These are phyloP conservation scores for Penicillium sp. DNA, from an alignment of 2,329 filamentous ascomycete species.

Conservation along the genomic window DNA sequence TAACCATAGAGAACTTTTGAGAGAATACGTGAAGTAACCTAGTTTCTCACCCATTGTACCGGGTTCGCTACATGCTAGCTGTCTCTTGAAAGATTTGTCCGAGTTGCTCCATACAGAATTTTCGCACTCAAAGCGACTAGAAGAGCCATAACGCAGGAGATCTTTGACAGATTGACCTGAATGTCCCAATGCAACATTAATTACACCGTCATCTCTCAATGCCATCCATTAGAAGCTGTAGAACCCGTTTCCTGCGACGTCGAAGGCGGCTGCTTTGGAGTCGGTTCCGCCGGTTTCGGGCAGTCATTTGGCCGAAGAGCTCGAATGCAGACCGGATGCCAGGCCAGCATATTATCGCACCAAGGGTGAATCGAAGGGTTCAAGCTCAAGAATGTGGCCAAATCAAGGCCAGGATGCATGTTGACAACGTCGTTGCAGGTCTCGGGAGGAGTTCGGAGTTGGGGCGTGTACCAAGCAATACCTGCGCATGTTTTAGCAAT, in stretches of 20 bases:
- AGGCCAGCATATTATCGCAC: not conserved
- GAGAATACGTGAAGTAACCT: not conserved
- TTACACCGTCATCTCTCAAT: not conserved
- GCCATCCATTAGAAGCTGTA: not conserved
- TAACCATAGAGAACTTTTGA: not conserved
- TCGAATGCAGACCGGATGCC: not conserved
- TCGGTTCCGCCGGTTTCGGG: not conserved
- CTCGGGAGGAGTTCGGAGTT: not conserved
- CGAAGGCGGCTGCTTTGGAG: not conserved
- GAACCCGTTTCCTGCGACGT: not conserved
- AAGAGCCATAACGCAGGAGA: not conserved
- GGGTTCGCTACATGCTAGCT: not conserved
- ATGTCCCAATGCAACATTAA: not conserved
- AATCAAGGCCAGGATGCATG: constrained; percentile 2
- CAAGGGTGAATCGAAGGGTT: not conserved
- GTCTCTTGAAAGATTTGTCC: not conserved
- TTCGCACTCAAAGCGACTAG: not conserved
- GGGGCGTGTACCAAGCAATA: not conserved
- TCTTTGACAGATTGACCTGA: not conserved
- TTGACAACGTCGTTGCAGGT: constrained; percentile 2
- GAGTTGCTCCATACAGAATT: not conserved
- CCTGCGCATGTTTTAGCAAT: not conserved
- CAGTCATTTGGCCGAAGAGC: not conserved
- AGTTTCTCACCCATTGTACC: not conserved
- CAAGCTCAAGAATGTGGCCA: not conserved